A percentile compares a stretch with the other conserved stretches of the same genome.
These are phyloP conservation scores for Vigna reflexopilosa DNA, from an alignment of 306 rosid genomes.

Conservation along the genomic window DNA sequence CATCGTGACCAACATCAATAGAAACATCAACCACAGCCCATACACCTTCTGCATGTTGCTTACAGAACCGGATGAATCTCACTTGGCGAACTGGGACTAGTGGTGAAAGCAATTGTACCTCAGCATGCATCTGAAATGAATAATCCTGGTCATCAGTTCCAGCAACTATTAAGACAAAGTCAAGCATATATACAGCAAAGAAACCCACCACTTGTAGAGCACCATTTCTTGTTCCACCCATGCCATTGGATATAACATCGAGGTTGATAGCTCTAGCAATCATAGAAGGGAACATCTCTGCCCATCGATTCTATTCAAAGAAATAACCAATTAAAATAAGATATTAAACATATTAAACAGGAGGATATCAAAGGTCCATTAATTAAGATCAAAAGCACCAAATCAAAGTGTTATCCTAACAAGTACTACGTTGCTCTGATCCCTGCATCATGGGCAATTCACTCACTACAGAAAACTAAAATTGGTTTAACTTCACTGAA, in stretches of 20 bases:
- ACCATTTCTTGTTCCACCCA: conserved; percentile 80
- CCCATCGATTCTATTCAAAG: conserved; percentile 74
- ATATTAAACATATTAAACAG: conserved; percentile 9
- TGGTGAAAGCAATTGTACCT: conserved; percentile 86
- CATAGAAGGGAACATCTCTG: conserved; percentile 79
- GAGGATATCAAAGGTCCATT: too few species aligned
- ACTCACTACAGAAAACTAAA: background rate
- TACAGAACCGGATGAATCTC: conserved; percentile 83
- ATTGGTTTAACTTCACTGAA: conserved; percentile 7
- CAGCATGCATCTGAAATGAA: conserved; percentile 74
- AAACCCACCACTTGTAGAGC: conserved; percentile 74
- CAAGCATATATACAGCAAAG: conserved; percentile 9
- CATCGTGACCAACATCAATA: conserved; percentile 63
- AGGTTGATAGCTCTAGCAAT: conserved; percentile 72
- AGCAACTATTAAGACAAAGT: conserved; percentile 2
- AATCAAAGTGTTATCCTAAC: background rate
- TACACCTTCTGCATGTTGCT: conserved; percentile 86
- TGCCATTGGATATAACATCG: conserved; percentile 69
- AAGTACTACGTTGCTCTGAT: conserved; percentile 6
- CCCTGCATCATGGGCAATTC: background rate
- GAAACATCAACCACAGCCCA: conserved; percentile 98
- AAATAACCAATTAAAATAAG: conserved; percentile 40
- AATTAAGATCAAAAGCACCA: background rate
- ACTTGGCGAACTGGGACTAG: conserved; percentile 76
- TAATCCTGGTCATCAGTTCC: conserved; percentile 37